Evolutionary conservation across 192 early-diverging fungal genomes (phyloP).

Genomic region (Coemansia sp.): DNA sequence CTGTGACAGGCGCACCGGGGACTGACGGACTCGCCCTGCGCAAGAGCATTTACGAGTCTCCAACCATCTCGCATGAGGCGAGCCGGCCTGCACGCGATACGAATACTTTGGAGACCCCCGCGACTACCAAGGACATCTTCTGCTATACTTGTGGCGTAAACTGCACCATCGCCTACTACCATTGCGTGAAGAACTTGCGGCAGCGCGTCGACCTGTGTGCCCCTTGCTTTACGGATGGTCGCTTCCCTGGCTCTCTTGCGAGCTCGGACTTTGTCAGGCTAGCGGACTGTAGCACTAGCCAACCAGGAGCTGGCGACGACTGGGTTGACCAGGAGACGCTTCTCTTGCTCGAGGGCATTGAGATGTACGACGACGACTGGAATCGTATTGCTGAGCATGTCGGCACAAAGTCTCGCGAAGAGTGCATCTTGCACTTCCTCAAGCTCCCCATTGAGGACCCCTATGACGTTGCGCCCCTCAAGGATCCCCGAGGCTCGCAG

Average conservation of each 20-base stretch:
- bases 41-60: constrained; percentile 58
- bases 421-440: constrained; percentile 87
- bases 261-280: constrained; percentile 89
- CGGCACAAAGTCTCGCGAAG: constrained; percentile 82
- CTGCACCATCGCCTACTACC: constrained; percentile 78
- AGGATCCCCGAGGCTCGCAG: constrained; percentile 44
- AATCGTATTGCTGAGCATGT: constrained; percentile 87
- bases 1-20: constrained; percentile 14
- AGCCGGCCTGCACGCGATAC: constrained; percentile 50
- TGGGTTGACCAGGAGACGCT: constrained; percentile 91
- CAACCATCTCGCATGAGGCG: constrained; percentile 30
- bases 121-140: constrained; percentile 48
- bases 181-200: constrained; percentile 66
- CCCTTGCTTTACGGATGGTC: constrained; percentile 89
- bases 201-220: constrained; percentile 74
- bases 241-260: constrained; percentile 78
- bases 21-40: constrained; percentile 53
- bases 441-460: constrained; percentile 88
- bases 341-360: constrained; percentile 86
- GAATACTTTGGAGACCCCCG: constrained; percentile 17
- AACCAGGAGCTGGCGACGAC: constrained; percentile 53
- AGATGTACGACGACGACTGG: constrained; percentile 96
- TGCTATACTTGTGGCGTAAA: constrained; percentile 86
- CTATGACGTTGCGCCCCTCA: constrained; percentile 55
- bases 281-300: constrained; percentile 19